Percentiles rank a stretch among this genome's conserved stretches.
These are phyloP conservation scores for Fonsecaea multimorphosa DNA, from an alignment of 2,329 filamentous ascomycete genomes.

Conservation along the genomic window DNA sequence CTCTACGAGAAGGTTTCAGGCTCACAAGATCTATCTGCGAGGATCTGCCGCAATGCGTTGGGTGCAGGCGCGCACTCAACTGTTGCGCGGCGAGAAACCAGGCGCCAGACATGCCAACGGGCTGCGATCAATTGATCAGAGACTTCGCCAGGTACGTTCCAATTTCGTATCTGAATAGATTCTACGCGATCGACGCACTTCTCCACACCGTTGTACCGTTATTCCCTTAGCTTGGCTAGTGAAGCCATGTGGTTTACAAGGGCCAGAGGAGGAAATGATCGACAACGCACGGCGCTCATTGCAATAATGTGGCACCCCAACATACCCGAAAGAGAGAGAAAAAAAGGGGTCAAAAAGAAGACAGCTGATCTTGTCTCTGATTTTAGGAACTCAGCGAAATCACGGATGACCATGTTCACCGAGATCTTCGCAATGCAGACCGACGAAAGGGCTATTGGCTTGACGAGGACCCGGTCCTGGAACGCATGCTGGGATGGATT, in stretches of 20 bases:
- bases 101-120: constrained; percentile 55
- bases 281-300: constrained; percentile 4
- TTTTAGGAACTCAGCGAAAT: constrained; percentile 62
- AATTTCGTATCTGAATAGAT: background rate
- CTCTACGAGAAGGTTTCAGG: constrained; percentile 65
- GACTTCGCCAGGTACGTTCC: constrained; percentile 55
- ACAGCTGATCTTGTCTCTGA: constrained; percentile 13
- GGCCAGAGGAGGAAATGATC: constrained; percentile 33
- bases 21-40: constrained; percentile 65
- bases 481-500: constrained; percentile 56
- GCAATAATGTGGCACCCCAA: background rate
- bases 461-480: constrained; percentile 64
- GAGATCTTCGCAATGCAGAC: constrained; percentile 62
- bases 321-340: background rate
- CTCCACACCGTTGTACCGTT: constrained; percentile 9
- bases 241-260: constrained; percentile 26
- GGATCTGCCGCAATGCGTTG: constrained; percentile 65
- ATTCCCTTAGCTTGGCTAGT: constrained; percentile 5
- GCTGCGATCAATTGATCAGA: constrained; percentile 56
- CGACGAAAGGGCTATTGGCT: constrained; percentile 65
- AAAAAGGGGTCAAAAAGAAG: constrained; percentile 1
- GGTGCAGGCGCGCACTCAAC: constrained; percentile 60
- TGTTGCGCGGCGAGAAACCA: constrained; percentile 59
- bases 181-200: constrained; percentile 20
- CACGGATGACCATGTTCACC: constrained; percentile 63